Base-by-base conservation (phyloP, 345 rosid genomes). In the Gossypium arboreum region DNA sequence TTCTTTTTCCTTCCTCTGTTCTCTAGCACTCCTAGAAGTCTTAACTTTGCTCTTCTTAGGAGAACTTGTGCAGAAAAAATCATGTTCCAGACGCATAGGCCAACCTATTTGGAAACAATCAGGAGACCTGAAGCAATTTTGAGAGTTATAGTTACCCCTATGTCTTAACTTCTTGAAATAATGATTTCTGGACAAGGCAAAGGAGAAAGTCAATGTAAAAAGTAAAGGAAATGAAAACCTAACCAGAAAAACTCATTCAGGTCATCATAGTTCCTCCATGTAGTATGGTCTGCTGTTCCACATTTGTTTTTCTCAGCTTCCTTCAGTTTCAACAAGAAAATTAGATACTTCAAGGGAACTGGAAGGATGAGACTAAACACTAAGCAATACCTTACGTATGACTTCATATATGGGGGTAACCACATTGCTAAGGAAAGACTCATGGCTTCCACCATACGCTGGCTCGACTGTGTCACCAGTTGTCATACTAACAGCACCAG, bases 211-310 rank as follows among this genome's bases (percentile, higher is more conserved):
- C 12, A 73, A 58, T 47, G 7, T 56, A 18, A 78, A 58, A 65
- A 2, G 22, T 27, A 47, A 72, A 52, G 43, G 22, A 20, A 39
- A 34, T 22, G 27, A 18, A 72, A 61, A 72, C 47, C 91, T 77
- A 34, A 91, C 98, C 97, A 94, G 87, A 94, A 94, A 81, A 75
- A 94, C 84, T 94, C 98, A 48, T 92, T 94, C 72, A 92, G 84
- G 78, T 94, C 98, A 82, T 94, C 98, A n/a, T 92, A 94, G 87
- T 94, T 94, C 86, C 98, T 88, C 98, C 98, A 94, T 71, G 88
- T 86, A 59, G 92, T 91, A 82, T 94, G 90, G 77, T 90, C 92
- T 72, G 97, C 91, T 12, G 94, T 86, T 68, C 97, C 98, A 56
- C 85, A 85, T 84, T 91, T 88, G 86, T 70, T 89, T 83, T 90